These are phyloP conservation scores for Galerina sulciceps DNA, from an alignment of 768 basidiomycete genomes.

Conservation along the genomic window DNA sequence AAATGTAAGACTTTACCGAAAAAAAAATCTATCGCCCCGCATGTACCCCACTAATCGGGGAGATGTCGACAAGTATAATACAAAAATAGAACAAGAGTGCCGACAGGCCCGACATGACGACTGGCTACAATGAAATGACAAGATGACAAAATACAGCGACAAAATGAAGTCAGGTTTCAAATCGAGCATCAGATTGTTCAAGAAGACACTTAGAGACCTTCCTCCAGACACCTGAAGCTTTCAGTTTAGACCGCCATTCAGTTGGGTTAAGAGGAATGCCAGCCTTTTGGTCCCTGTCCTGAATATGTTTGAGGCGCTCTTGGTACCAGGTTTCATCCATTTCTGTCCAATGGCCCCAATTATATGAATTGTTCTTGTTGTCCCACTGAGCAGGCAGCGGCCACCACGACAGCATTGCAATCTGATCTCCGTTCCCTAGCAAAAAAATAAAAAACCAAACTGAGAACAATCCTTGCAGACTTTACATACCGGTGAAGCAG, in stretches of 20 bases:
- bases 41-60: no score
- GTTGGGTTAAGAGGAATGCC: neutral
- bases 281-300: neutral
- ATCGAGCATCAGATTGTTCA: neutral
- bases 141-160: no score
- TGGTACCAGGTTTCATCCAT: constrained; percentile 7
- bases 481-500: constrained; percentile 23
- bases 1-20: no score
- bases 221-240: neutral
- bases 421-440: neutral
- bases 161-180: no score
- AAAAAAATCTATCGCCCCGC: no score
- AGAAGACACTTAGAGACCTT: neutral
- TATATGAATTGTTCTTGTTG: neutral
- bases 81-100: no score
- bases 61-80: no score
- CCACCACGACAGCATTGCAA: constrained; percentile 11
- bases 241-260: neutral
- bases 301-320: neutral
- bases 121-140: no score
- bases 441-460: neutral
- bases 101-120: no score
- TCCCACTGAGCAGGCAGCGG: constrained; percentile 4
- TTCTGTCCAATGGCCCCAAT: constrained; percentile 14
- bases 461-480: neutral